These are phyloP conservation scores for Rhizopogon vinicolor DNA, from an alignment of 768 basidiomycete genomes.

Conservation along the genomic window DNA sequence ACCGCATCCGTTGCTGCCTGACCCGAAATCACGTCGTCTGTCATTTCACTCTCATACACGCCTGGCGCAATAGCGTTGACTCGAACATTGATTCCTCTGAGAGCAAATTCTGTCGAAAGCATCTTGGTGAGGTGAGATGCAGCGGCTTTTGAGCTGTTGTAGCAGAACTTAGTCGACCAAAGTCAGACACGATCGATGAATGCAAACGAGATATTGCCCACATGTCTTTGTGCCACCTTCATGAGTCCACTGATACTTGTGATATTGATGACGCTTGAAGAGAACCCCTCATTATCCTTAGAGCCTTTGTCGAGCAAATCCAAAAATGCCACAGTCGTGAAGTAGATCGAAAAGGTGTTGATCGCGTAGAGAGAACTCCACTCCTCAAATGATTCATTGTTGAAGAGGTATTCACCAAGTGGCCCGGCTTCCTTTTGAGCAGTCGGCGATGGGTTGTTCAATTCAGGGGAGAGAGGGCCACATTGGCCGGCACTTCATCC, in stretches of 20 bases:
- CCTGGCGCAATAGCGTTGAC: slow-evolving; percentile 76
- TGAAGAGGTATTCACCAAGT: slow-evolving; percentile 65
- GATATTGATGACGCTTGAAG: slow-evolving; percentile 69
- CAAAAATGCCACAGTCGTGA: slow-evolving; percentile 71
- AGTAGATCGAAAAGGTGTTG: slow-evolving; percentile 76
- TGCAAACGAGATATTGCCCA: slow-evolving; percentile 31
- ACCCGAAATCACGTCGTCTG: slow-evolving; percentile 42
- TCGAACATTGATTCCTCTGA: slow-evolving; percentile 64
- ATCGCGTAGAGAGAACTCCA: slow-evolving; percentile 62
- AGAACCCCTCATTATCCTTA: slow-evolving; percentile 50
- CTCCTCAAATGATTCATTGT: slow-evolving; percentile 55
- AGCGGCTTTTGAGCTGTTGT: slow-evolving; percentile 79
- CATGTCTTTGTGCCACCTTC: slow-evolving; percentile 73
- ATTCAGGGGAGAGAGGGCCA: slow-evolving; percentile 58
- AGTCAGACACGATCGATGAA: background rate
- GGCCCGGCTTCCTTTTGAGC: slow-evolving; percentile 61
- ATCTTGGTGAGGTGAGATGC: slow-evolving; percentile 73
- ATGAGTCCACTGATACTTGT: slow-evolving; percentile 72
- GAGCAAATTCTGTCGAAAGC: slow-evolving; percentile 70
- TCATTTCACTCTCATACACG: slow-evolving; percentile 76
- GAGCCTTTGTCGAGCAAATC: slow-evolving; percentile 72
- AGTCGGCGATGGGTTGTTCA: slow-evolving; percentile 50
- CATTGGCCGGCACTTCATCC: slow-evolving; percentile 63
- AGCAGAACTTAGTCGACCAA: slow-evolving; percentile 53
- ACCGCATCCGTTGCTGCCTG: slow-evolving; percentile 46